A percentile compares a stretch with the other conserved stretches of the same genome.
These are phyloP conservation scores for Micractinium conductrix DNA, from an alignment of 139 green algal genomes.

Conservation along the genomic window DNA sequence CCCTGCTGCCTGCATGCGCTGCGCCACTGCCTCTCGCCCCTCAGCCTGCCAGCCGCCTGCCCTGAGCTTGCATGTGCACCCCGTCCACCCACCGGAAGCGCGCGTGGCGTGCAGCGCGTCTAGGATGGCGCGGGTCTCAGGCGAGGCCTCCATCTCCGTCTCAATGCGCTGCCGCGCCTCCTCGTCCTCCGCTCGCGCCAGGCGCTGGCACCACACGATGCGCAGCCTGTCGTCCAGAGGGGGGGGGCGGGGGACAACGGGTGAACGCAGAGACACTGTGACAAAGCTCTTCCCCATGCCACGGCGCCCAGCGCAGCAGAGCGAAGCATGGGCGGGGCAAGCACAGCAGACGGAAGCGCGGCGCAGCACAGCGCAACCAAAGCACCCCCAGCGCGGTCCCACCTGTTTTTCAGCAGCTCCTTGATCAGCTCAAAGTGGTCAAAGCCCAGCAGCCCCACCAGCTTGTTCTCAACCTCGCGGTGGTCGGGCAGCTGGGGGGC, in stretches of 20 bases:
- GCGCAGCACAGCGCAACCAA: no score
- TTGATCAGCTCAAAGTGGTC: conserved; percentile 98
- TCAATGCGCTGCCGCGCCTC: conserved; percentile 65
- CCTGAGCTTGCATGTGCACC: neutral
- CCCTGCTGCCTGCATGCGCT: no score
- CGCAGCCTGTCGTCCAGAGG: no score
- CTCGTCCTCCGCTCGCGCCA: conserved; percentile 84
- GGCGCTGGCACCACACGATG: conserved; percentile 96
- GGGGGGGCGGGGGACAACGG: no score
- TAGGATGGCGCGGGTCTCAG: conserved; percentile 78
- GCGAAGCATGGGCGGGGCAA: no score
- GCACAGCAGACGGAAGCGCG: no score
- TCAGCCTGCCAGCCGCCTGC: neutral
- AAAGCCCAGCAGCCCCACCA: conserved; percentile 94
- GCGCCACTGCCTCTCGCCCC: neutral
- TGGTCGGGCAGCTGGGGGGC: conserved; percentile 25
- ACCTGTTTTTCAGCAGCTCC: conserved; percentile 90
- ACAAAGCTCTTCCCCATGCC: no score
- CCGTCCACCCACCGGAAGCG: conserved; percentile 41
- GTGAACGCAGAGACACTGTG: no score
- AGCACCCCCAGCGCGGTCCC: no score
- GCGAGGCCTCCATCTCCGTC: conserved; percentile 62
- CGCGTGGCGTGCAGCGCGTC: conserved; percentile 83
- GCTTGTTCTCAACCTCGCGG: conserved; percentile 85
- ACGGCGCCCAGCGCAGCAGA: no score